Evolutionary conservation across 2,329 filamentous ascomycete genomes (phyloP).

Genomic region (Pseudocercospora fijiensis): DNA sequence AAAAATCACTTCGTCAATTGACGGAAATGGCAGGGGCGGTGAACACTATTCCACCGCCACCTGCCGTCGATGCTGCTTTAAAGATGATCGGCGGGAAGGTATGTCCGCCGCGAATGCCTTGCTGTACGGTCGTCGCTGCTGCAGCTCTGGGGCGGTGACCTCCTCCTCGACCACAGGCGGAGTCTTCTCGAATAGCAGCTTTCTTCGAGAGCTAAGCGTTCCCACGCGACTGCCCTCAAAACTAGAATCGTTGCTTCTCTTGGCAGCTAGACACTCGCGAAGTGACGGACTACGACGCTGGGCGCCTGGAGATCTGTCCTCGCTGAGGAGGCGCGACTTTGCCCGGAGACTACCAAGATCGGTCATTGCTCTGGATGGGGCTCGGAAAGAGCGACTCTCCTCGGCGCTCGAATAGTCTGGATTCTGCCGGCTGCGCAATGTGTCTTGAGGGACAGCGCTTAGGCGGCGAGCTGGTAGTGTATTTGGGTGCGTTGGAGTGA

Average conservation of each 20-base stretch:
- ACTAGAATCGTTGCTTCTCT: neutral
- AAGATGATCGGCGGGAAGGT: neutral
- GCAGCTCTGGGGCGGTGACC: neutral
- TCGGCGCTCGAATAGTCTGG: constrained; percentile 36
- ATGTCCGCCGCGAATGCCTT: neutral
- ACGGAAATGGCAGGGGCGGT: neutral
- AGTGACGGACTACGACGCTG: constrained; percentile 18
- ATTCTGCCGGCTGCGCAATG: constrained; percentile 39
- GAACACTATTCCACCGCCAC: neutral
- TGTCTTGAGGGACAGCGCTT: constrained; percentile 41
- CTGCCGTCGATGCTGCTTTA: neutral
- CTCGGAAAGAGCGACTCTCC: constrained; percentile 45
- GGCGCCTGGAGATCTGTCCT: constrained; percentile 19
- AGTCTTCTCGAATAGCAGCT: constrained; percentile 1
- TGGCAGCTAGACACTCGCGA: constrained; percentile 17
- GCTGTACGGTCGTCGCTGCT: neutral
- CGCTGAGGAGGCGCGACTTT: constrained; percentile 13
- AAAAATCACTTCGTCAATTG: neutral
- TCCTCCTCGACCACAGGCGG: constrained; percentile 19
- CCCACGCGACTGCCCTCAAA: constrained; percentile 12
- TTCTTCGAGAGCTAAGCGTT: neutral
- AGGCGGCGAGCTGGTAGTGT: constrained; percentile 32
- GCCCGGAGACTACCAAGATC: constrained; percentile 40
- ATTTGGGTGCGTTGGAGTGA: constrained; percentile 30
- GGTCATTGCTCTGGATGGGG: constrained; percentile 52